Percentiles rank a stretch among this genome's conserved stretches.
Conservation (phyloP, 495 filamentous ascomycete genomes). For the Penicillium herquei region DNA sequence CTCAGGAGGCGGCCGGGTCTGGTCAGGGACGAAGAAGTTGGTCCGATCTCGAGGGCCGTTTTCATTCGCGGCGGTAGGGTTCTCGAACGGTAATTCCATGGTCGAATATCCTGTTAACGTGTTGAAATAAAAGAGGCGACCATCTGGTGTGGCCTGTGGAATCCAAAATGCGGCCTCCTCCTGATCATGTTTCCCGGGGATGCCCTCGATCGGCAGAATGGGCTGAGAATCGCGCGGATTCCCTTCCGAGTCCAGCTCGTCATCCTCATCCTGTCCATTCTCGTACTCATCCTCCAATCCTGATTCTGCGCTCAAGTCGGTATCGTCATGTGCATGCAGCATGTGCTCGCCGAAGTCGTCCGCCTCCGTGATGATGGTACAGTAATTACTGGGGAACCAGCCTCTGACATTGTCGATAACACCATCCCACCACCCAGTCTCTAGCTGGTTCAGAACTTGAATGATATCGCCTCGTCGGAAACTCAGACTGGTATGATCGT, state of each 20-base stretch:
- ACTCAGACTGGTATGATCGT: slow-evolving; percentile 93
- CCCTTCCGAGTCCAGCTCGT: slow-evolving; percentile 63
- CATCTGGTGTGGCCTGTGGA: slow-evolving; percentile 92
- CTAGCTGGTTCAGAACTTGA: slow-evolving; percentile 94
- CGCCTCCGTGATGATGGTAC: slow-evolving; percentile 72
- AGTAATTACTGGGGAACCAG: slow-evolving; percentile 99
- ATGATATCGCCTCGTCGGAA: slow-evolving; percentile 95
- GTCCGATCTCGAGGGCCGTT: slow-evolving; percentile 82
- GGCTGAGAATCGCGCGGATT: slow-evolving; percentile 55
- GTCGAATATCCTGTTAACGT: slow-evolving; percentile 90
- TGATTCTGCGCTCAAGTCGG: slow-evolving; percentile 58
- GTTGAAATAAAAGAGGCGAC: slow-evolving; percentile 96
- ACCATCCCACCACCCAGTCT: slow-evolving; percentile 99
- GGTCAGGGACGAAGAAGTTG: slow-evolving; percentile 83
- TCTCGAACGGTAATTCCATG: slow-evolving; percentile 90
- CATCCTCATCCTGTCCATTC: slow-evolving; percentile 63
- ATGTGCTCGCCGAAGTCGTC: slow-evolving; percentile 55
- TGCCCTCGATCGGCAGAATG: slow-evolving; percentile 65
- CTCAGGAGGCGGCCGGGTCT: slow-evolving; percentile 89
- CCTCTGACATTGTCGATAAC: slow-evolving; percentile 85
- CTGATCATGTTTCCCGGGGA: slow-evolving; percentile 59
- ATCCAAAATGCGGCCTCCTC: slow-evolving; percentile 98
- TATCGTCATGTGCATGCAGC: slow-evolving; percentile 40
- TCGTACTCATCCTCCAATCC: slow-evolving; percentile 64
- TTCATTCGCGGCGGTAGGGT: slow-evolving; percentile 76